These are phyloP conservation scores for bread wheat (Triticum aestivum) DNA, from an alignment of 176 grass and related monocot species.

Conservation along the genomic window IWGSC_CS_RefSeq_v2.1 NC_057806.1:354226761-354227260, in stretches of 20 bases:
- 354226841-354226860: not conserved
- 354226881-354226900: constrained; percentile 16
- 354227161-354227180: not conserved
- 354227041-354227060: not conserved
- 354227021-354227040: not conserved
- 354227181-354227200: not conserved
- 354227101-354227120: not conserved
- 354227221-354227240: not conserved
- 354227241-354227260: not conserved
- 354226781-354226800: constrained; percentile 38
- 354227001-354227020: not conserved
- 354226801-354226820: constrained; percentile 36
- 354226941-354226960: not conserved
- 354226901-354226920: not conserved
- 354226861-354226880: constrained; percentile 23
- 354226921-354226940: not conserved
- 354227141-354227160: not conserved
- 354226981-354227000: not conserved
- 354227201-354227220: not conserved
- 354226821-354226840: constrained; percentile 2
- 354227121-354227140: no score
- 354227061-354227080: not conserved
- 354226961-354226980: not conserved
- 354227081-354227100: not conserved
- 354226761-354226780: constrained; percentile 37